These are phyloP conservation scores for Ramichloridium luteum DNA, from an alignment of 2,329 filamentous ascomycete genomes.

Conservation along the genomic window DNA sequence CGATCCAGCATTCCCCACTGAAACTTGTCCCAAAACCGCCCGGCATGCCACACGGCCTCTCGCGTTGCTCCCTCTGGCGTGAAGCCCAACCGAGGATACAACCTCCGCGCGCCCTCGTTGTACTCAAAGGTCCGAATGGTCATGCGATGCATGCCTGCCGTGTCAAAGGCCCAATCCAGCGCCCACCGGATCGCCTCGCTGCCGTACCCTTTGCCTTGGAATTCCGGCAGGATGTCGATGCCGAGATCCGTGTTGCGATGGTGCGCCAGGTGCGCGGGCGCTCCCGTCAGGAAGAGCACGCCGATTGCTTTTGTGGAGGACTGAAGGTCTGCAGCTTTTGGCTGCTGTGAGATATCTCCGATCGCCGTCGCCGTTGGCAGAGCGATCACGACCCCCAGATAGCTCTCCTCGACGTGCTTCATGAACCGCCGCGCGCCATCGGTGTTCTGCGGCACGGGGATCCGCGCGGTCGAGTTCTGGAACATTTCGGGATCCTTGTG, in stretches of 20 bases:
- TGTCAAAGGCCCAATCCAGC: conserved; percentile 36
- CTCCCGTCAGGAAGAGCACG: too few species aligned
- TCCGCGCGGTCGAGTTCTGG: conserved; percentile 10
- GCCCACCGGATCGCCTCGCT: conserved; percentile 37
- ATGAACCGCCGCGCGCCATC: conserved; percentile 19
- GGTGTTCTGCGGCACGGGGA: conserved; percentile 23
- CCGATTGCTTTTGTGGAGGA: too few species aligned
- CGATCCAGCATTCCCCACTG: too few species aligned
- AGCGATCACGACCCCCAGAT: conserved; percentile 30
- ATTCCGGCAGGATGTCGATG: conserved; percentile 25
- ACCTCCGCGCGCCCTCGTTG: conserved; percentile 31
- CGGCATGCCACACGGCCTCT: too few species aligned
- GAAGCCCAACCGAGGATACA: too few species aligned
- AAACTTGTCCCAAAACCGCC: too few species aligned
- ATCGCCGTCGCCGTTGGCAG: too few species aligned
- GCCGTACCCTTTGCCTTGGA: conserved; percentile 35
- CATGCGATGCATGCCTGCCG: conserved; percentile 35
- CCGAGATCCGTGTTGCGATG: conserved; percentile 34
- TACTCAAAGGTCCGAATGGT: conserved; percentile 31
- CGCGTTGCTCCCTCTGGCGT: too few species aligned
- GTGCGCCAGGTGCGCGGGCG: too few species aligned
- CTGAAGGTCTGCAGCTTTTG: too few species aligned
- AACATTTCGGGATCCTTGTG: conserved; percentile 10
- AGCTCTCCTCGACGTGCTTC: conserved; percentile 15
- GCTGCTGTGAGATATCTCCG: too few species aligned